Percentiles rank a stretch among this genome's conserved stretches.
These are phyloP conservation scores for Neltuma alba DNA, from an alignment of 306 rosid genomes.

Conservation along the genomic window DNA sequence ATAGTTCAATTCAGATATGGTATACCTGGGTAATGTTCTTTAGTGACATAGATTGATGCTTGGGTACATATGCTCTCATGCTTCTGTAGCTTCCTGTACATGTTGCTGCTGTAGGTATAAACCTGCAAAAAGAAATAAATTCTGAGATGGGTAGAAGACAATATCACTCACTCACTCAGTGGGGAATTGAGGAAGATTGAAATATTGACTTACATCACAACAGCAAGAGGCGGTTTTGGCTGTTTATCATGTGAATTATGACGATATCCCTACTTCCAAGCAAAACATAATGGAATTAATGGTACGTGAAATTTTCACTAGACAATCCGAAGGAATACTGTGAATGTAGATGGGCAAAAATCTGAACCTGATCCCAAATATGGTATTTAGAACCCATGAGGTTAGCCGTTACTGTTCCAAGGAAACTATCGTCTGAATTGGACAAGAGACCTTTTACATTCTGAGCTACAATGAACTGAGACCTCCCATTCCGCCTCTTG, in stretches of 20 bases:
- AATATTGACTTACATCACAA: constrained; percentile 55
- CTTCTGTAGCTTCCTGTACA: constrained; percentile 88
- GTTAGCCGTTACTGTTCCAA: constrained; percentile 78
- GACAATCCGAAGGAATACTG: background rate
- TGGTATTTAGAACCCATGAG: constrained; percentile 81
- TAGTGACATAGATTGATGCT: constrained; percentile 75
- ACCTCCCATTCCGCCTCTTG: constrained; percentile 64
- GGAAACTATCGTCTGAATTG: constrained; percentile 62
- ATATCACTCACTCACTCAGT: too few species aligned
- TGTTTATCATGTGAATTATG: constrained; percentile 41
- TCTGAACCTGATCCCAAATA: constrained; percentile 81
- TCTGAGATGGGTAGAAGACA: background rate
- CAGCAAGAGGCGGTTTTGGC: constrained; percentile 67
- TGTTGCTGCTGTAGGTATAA: constrained; percentile 68
- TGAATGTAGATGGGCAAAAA: background rate
- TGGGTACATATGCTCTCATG: constrained; percentile 74
- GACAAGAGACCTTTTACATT: constrained; percentile 61
- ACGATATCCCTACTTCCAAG: constrained; percentile 50
- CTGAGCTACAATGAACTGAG: constrained; percentile 69
- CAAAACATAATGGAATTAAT: background rate
- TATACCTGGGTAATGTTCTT: constrained; percentile 75
- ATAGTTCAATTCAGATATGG: background rate
- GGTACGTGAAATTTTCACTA: background rate
- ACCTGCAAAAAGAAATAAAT: constrained; percentile 50
- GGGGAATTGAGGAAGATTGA: background rate